Conservation (phyloP, 345 rosid genomes). For the rapeseed (Brassica napus) region DNA sequence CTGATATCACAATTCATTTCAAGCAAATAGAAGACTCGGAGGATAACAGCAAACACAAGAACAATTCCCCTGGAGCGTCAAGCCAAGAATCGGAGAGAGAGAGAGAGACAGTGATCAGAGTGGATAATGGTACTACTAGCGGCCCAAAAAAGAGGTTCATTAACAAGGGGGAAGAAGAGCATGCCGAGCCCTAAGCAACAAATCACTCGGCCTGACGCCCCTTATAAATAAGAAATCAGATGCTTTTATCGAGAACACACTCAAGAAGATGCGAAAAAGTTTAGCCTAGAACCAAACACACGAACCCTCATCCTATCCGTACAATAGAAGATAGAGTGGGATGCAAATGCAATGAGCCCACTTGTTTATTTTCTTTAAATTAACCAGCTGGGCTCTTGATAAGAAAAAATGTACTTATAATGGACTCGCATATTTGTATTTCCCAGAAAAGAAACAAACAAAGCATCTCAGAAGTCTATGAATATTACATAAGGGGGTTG, state of each 20-base stretch:
- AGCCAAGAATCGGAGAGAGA: constrained; percentile 22
- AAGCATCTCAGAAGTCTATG: constrained; percentile 22
- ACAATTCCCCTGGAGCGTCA: constrained; percentile 18
- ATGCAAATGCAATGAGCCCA: constrained; percentile 12
- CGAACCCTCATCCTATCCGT: constrained; percentile 1
- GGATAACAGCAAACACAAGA: constrained; percentile 11
- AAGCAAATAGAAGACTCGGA: constrained; percentile 38
- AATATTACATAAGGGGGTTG: neutral
- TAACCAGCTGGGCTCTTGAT: constrained; percentile 27
- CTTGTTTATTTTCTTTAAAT: neutral
- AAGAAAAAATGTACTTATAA: neutral
- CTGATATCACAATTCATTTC: constrained; percentile 37
- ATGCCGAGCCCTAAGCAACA: constrained; percentile 14
- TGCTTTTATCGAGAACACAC: constrained; percentile 32
- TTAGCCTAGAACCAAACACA: constrained; percentile 32
- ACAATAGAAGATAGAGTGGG: neutral
- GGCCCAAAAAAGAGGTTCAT: constrained; percentile 25
- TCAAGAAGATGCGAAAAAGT: constrained; percentile 36
- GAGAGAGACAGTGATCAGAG: constrained; percentile 23
- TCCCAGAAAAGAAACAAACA: neutral
- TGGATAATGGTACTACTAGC: constrained; percentile 18
- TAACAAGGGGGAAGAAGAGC: constrained; percentile 22
- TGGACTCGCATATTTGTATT: constrained; percentile 22
- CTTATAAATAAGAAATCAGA: constrained; percentile 35
- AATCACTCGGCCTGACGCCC: constrained; percentile 27